Percentiles rank a stretch among this genome's conserved stretches.
Evolutionary conservation across 176 grass and related monocot genomes (phyloP).

Genomic region (Triticum timopheevii): DNA sequence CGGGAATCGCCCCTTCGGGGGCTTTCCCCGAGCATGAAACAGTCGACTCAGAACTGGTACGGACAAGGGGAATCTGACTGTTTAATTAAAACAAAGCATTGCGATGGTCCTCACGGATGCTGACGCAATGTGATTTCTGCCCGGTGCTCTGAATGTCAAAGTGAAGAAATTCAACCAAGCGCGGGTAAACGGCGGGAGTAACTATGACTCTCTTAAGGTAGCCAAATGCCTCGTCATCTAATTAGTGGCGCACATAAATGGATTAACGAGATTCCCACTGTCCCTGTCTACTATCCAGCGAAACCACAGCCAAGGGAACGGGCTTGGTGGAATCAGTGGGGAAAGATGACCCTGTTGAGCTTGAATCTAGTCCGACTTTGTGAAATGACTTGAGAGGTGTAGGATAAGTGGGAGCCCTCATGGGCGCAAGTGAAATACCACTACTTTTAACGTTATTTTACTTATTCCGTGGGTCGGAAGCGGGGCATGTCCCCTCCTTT

Average conservation of each 20-base stretch:
- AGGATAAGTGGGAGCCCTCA: neutral
- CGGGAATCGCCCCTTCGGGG: neutral
- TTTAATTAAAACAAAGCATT: conserved; percentile 93
- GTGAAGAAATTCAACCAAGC: conserved; percentile 84
- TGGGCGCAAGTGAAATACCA: conserved; percentile 22
- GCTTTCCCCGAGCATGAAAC: conserved; percentile 43
- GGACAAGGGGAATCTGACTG: conserved; percentile 67
- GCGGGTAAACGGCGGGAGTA: conserved; percentile 69
- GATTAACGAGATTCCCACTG: conserved; percentile 57
- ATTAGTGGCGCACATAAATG: conserved; percentile 22
- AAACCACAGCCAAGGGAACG: neutral
- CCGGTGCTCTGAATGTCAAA: conserved; percentile 83
- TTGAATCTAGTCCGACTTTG: no score
- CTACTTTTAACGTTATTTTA: conserved; percentile 36
- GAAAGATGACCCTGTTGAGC: no score
- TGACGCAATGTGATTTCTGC: conserved; percentile 73
- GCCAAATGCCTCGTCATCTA: conserved; percentile 54
- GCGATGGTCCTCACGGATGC: conserved; percentile 73
- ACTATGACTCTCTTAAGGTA: conserved; percentile 95
- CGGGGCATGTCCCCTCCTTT: conserved; percentile 7
- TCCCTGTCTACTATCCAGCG: conserved; percentile 30
- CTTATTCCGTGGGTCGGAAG: conserved; percentile 34
- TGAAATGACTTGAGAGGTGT: neutral
- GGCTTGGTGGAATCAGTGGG: neutral
- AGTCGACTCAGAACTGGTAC: conserved; percentile 65